Percentiles rank a stretch among this genome's conserved stretches.
Evolutionary conservation across 2,329 filamentous ascomycete species (phyloP).

Genomic region (Setomelanomma holmii): DNA sequence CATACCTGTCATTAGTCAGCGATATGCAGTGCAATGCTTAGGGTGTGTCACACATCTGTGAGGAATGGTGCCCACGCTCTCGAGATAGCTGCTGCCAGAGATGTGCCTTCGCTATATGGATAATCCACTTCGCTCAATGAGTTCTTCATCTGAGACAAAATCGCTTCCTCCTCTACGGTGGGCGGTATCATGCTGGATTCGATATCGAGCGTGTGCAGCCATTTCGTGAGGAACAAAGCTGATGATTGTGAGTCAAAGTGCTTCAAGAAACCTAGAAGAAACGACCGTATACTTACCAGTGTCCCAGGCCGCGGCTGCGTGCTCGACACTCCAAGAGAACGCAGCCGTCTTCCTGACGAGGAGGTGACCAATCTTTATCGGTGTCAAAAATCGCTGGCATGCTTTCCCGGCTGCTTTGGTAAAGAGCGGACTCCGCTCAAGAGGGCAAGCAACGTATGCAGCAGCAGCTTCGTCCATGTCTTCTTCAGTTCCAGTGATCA

Average conservation of each 20-base stretch:
- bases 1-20: neutral
- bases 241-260: neutral
- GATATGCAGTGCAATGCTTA: neutral
- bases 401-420: constrained; percentile 38
- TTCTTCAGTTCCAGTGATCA: constrained; percentile 35
- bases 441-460: constrained; percentile 31
- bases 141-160: constrained; percentile 30
- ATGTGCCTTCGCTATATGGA: constrained; percentile 14
- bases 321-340: constrained; percentile 43
- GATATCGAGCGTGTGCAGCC: constrained; percentile 40
- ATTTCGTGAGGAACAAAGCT: constrained; percentile 44
- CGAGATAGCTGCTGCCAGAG: constrained; percentile 37
- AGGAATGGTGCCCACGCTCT: constrained; percentile 36
- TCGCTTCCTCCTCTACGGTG: constrained; percentile 29
- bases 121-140: constrained; percentile 33
- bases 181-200: constrained; percentile 13
- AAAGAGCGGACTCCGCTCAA: constrained; percentile 29
- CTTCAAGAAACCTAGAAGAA: too few relatives aligned
- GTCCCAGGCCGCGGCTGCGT: constrained; percentile 46
- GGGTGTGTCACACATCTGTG: constrained; percentile 22
- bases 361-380: constrained; percentile 34
- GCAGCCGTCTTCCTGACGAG: constrained; percentile 43
- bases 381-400: constrained; percentile 33
- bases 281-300: constrained; percentile 18
- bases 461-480: constrained; percentile 28